Evolutionary conservation across 768 basidiomycete genomes (phyloP).

Genomic region (Kwoniella sp.): DNA sequence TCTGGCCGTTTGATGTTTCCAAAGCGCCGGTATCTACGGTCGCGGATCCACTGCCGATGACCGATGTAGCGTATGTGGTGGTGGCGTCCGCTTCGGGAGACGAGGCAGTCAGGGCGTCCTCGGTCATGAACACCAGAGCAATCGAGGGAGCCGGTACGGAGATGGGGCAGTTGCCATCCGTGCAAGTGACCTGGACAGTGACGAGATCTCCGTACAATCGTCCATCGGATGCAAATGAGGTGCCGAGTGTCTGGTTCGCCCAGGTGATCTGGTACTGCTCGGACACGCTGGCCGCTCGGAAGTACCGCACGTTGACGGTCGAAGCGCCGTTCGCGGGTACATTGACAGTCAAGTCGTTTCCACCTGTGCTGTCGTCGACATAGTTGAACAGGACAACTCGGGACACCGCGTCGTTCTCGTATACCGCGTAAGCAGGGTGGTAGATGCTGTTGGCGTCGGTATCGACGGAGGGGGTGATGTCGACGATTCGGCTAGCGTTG

Average conservation of each 20-base stretch:
- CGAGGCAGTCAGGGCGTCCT: constrained; percentile 56
- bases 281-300: constrained; percentile 62
- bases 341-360: constrained; percentile 63
- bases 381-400: constrained; percentile 75
- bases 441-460: constrained; percentile 59
- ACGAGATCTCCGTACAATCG: constrained; percentile 64
- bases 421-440: constrained; percentile 71
- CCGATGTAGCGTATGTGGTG: constrained; percentile 64
- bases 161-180: constrained; percentile 64
- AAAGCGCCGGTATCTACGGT: constrained; percentile 64
- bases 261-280: constrained; percentile 72
- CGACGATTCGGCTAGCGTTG: constrained; percentile 68
- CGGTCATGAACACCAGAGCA: constrained; percentile 72
- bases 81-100: constrained; percentile 42
- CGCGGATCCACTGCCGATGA: constrained; percentile 62
- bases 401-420: constrained; percentile 68
- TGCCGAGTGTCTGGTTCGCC: constrained; percentile 70
- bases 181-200: constrained; percentile 67
- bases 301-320: constrained; percentile 59
- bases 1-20: constrained; percentile 68
- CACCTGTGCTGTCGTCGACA: constrained; percentile 65
- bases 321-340: constrained; percentile 51
- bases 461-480: constrained; percentile 61
- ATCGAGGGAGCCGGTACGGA: constrained; percentile 71
- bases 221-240: constrained; percentile 68